Base-by-base conservation (phyloP, 139 green algal genomes). In the Medakamo hakoo region DNA sequence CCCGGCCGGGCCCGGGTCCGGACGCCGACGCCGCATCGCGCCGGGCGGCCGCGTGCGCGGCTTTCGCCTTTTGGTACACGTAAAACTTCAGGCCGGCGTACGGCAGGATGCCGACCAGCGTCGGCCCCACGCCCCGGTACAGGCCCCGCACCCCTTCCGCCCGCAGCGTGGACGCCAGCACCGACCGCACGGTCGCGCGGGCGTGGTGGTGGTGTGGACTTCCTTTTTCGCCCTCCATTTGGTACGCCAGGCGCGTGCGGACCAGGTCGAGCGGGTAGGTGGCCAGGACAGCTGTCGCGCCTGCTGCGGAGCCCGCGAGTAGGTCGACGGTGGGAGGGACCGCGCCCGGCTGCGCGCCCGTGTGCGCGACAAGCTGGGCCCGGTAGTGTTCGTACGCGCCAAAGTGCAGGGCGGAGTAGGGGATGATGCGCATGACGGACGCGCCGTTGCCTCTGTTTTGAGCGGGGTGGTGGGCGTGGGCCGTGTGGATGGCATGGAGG, bases 1-100 rank as follows among this genome's bases (percentile, higher is more conserved):
- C 70, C 58, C 72, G 74, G 21, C 78, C 61, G 4, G 21, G n/a
- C 23, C 2, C 32, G 48, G 0, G 9, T 57, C 14, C 55, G 2
- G 58, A 56, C 63, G 23, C 22, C 28, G 49, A 58, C 0, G 60
- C 4, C 20, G 56, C 57, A 31, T 5, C 2, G 29, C 14, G 4
- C n/a, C n/a, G 49, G 52, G 48, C 55, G 48, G 27, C 60, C 30
- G 26, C 65, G 21, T 30, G 68, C 24, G 70, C 40, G 58, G 78
- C 65, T 61, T 96, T 96, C 59, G 95, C 40, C 29, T 71, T 70
- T 68, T 94, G 86, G 71, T 95, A 97, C 2, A 88, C 68, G 49
- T 82, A 96, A 64, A 97, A 97, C 65, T 95, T 95, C 27, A 95
- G 68, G 3, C 90, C 90, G 0, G 90, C 85, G 68, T 97, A 97